Evolutionary conservation across 2,329 filamentous ascomycete genomes (phyloP).

Genomic region (Nigrograna mackinnonii): DNA sequence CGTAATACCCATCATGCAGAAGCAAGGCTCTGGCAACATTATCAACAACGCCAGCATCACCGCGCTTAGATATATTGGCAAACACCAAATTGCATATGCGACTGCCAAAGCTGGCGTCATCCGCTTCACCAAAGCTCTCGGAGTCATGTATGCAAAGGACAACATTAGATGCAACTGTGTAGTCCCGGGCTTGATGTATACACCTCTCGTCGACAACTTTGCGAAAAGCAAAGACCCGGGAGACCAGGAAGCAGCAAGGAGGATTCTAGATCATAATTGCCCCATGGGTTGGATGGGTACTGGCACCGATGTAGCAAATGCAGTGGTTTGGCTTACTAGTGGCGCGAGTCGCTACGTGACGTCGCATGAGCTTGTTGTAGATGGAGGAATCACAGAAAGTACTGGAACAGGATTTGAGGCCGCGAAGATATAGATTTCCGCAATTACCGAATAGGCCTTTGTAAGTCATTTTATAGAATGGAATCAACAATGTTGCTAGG

Average conservation of each 20-base stretch:
- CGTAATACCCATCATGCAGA: conserved; percentile 59
- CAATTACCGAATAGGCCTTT: too few relatives aligned
- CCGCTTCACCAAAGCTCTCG: conserved; percentile 54
- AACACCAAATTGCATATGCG: conserved; percentile 1
- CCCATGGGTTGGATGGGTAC: conserved; percentile 37
- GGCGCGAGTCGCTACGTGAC: conserved; percentile 13
- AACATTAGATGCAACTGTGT: conserved; percentile 58
- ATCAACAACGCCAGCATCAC: conserved; percentile 39
- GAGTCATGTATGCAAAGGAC: conserved; percentile 53
- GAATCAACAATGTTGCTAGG: too few relatives aligned
- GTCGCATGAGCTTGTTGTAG: conserved; percentile 28
- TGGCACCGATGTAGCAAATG: conserved; percentile 37
- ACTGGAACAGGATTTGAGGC: conserved; percentile 6
- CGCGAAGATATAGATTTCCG: too few relatives aligned
- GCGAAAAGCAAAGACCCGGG: conserved; percentile 11
- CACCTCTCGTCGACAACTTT: conserved; percentile 24
- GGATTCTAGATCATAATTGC: conserved; percentile 9
- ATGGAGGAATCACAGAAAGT: conserved; percentile 19
- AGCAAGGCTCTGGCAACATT: conserved; percentile 48
- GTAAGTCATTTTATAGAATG: too few relatives aligned
- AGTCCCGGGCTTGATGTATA: conserved; percentile 61
- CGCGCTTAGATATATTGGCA: conserved; percentile 6
- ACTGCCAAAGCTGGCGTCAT: conserved; percentile 53
- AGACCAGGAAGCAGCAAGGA: conserved; percentile 8
- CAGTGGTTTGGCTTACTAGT: conserved; percentile 31